Evolutionary conservation across 73 alveolate species (phyloP), one percentile per base, ranked within the genome.

Genomic region (Breviolum minutum): DNA sequence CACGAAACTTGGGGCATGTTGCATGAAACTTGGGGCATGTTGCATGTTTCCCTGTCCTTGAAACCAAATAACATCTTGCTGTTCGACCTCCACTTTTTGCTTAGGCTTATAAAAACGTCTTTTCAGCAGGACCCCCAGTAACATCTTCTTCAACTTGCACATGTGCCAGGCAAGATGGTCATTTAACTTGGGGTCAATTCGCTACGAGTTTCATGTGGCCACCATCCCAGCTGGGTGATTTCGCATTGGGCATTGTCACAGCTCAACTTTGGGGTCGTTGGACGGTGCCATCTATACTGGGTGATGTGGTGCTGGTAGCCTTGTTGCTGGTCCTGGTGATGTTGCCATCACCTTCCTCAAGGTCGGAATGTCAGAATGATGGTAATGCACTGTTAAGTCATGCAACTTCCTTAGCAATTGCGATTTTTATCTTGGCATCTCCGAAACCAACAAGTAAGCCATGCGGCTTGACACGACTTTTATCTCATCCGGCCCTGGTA

Each of bases 181-280:
- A 80, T 19, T 29, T 80, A 26, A 80, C 32, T 66, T 80, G 88
- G 88, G 88, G 88, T 48, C 88, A 80, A 30, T 92, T 73, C 8
- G 90, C 91, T 68, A 92, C 98, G 24, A 64, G 61, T 32, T 92
- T 92, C 98, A 92, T 92, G 98, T 92, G 98, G 98, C 98, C 98
- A 1, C 98, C 98, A 1, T 76, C 98, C 80, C 98, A 92, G 98
- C 69, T 92, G 64, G 68, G 69, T 7, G 98, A 92, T n/a, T 92
- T 92, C 29, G 98, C 62, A 14, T 16, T 92, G 48, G 98, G 98
- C 26, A 90, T 92, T 54, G 61, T 92, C 60, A 64, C 90, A 26
- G 64, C 91, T 8, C 48, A 61, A 66, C 0, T 7, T 32, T 14
- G 30, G 89, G 70, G 29, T 8, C 69, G 11, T 27, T 32, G 68